These are phyloP conservation scores for Saturnispora dispora DNA, from an alignment of 805 yeast species.

Conservation along the genomic window DNA sequence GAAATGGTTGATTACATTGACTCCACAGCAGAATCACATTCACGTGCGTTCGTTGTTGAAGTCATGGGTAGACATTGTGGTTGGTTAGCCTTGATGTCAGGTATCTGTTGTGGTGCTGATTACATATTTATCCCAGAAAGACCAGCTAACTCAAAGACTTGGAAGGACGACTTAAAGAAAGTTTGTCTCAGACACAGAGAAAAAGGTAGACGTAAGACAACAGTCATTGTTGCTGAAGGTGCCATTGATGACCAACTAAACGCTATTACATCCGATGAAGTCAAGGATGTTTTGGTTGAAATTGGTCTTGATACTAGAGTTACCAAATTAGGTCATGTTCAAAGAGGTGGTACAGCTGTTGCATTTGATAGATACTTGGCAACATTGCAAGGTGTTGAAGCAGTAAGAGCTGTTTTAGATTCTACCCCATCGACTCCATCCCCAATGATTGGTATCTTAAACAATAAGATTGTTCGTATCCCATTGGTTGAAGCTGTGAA, in stretches of 20 bases:
- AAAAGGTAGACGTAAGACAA: slow-evolving; percentile 87
- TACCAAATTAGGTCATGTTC: slow-evolving; percentile 95
- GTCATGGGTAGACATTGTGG: slow-evolving; percentile 99
- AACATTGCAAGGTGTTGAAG: slow-evolving; percentile 95
- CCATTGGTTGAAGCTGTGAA: slow-evolving; percentile 86
- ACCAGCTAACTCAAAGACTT: slow-evolving; percentile 64
- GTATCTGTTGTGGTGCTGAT: slow-evolving; percentile 94
- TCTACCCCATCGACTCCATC: slow-evolving; percentile 87
- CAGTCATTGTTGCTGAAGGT: slow-evolving; percentile 97
- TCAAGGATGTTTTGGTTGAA: slow-evolving; percentile 71
- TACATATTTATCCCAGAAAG: slow-evolving; percentile 89
- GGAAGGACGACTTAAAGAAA: slow-evolving; percentile 74
- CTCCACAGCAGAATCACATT: slow-evolving; percentile 95
- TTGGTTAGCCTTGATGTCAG: slow-evolving; percentile 97
- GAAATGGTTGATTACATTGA: slow-evolving; percentile 93
- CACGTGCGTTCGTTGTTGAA: slow-evolving; percentile 94
- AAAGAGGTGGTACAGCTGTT: slow-evolving; percentile 97
- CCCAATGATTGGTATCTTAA: slow-evolving; percentile 85
- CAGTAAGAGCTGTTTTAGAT: slow-evolving; percentile 85
- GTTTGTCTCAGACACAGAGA: slow-evolving; percentile 72
- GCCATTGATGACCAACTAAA: slow-evolving; percentile 77
- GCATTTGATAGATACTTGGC: slow-evolving; percentile 89
- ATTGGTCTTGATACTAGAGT: slow-evolving; percentile 90
- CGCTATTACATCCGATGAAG: slow-evolving; percentile 74
- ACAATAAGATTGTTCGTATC: slow-evolving; percentile 76